Evolutionary conservation across 495 filamentous ascomycete species (phyloP), one percentile per base, ranked within the genome.

Genomic region (Ascobolus immersus): DNA sequence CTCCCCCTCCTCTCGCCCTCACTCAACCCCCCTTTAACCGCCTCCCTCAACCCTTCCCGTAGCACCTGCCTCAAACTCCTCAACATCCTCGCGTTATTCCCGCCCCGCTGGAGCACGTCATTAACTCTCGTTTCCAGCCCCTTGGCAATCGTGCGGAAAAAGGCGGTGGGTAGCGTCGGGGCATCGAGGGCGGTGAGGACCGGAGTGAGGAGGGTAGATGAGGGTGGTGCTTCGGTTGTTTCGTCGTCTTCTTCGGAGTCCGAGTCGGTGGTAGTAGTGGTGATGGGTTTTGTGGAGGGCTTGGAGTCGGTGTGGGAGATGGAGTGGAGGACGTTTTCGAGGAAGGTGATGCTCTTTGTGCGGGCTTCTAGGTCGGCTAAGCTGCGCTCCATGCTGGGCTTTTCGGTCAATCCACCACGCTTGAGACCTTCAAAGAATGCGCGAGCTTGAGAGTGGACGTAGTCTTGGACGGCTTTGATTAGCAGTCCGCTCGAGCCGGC

Each of bases 111-210:
- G 12, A 84, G 42, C 27, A 94, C 77, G 39, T 94, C 82, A 44
- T 76, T 68, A 1, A 91, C 78, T 6, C 80, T 67, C 2, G 65
- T 52, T 10, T 73, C 67, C 32, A 94, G 63, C 24, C 66, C 69
- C 0, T 73, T 69, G 0, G 86, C 86, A 39, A 94, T 62, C 11
- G 69, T 70, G 17, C 86, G 62, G 76, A 84, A 94, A 56, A 89
- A 96, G 44, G 79, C 82, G 0, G 77, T 86, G 4, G 77, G 68
- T 14, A 99, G 56, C 0, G 77, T 82, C 0, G 74, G 65, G 0
- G 81, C 91, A 49, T 99, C 86, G 12, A 99, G 62, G 17, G 71
- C 59, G n/a, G 59, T 52, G 24, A 91, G 60, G 2, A 94, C 54
- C 2, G 72, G 74, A 17, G 68, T 62, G 2, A 92, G 57, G 41